Evolutionary conservation across 441 rosid genomes (phyloP), one percentile per base, ranked within the genome.

Genomic region (Populus hybrid): DNA sequence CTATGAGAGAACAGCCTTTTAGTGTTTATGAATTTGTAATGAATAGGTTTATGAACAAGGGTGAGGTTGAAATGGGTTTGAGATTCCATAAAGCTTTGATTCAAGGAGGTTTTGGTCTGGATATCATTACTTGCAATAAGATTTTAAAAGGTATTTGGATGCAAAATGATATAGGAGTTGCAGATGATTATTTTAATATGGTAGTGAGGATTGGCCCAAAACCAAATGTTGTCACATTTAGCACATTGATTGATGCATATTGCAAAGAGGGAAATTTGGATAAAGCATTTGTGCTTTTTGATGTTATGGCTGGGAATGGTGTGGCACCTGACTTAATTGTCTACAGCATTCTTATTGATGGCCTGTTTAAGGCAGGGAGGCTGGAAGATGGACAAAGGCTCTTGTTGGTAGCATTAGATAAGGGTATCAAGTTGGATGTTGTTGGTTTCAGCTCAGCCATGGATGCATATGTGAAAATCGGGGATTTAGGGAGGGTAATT

Each of bases 401-500:
- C 68, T 91, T 36, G 46, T 63, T 24, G 90, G 88, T 67, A 83
- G 87, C 79, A 77, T 88, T 30, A 89, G 86, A 76, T 36, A 78
- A 26, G 76, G 93, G 89, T 38, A 89, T 88, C 92, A 85, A 81
- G 74, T 87, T 81, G 3, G 77, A 80, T 76, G 87, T 76, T 68
- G 42, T 68, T 34, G 71, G n/a, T 30, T 68, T 68, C 40, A 68
- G 71, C 40, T 68, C 71, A 68, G 81, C 90, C 66, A 86, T 89
- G n/a, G 81, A 85, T 78, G 95, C 92, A 59, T 87, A 85, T 67
- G 88, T 91, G 2, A 83, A 84, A 24, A 67, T 77, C 9, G 88
- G 92, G 18, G 89, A 87, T 79, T 84, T 88, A 89, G 88, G 86
- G 67, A 89, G 86, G 85, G 92, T 88, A 1, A 91, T 84, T 38